Base-by-base conservation (phyloP, 768 basidiomycete genomes). In the Termitomyces sp. region DNA sequence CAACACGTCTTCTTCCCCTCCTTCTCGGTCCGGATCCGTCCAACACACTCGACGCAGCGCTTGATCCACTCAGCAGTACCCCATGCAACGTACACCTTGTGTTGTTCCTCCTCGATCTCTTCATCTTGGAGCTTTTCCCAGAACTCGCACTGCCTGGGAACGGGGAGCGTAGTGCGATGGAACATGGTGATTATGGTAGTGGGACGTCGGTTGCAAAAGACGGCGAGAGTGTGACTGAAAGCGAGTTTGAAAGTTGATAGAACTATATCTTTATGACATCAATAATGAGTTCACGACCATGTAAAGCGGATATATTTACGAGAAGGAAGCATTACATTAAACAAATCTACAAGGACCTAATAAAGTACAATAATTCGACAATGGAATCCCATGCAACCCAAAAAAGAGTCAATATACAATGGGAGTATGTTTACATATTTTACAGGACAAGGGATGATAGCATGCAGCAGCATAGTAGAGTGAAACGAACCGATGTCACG, bases 41-140 rank as follows among this genome's bases (percentile, higher is more conserved):
- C 42, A 63, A 65, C 28, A 83, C 85, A 7, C 64, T 90, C 26
- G 75, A 75, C 3, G 74, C 70, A 0, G 79, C 82, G 1, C 70
- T 92, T 4, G 87, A 87, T 32, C 84, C 83, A 12, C 75, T 93
- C 22, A 75, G 78, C 50, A 81, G 80, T 51, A 67, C 75, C 33
- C 75, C 77, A 51, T 95, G 94, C 68, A 98, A 97, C 68, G 77
- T 81, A 2, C 94, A 94, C 62, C 77, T 97, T 1, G 72, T 85
- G 0, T 73, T 92, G 42, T 77, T 92, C 63, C 58, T 96, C 1
- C 69, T 96, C 16, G 94, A 97, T 63, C 74, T 85, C 9, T 49
- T 92, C 2, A 65, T 95, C n/a, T 67, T 86, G 38, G 77, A 78
- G 3, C 63, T 95, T 38, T 92, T 94, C 63, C 94, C 94, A 0